Conservation (phyloP, 495 filamentous ascomycete species). For the Aspergillus panamensis region DNA sequence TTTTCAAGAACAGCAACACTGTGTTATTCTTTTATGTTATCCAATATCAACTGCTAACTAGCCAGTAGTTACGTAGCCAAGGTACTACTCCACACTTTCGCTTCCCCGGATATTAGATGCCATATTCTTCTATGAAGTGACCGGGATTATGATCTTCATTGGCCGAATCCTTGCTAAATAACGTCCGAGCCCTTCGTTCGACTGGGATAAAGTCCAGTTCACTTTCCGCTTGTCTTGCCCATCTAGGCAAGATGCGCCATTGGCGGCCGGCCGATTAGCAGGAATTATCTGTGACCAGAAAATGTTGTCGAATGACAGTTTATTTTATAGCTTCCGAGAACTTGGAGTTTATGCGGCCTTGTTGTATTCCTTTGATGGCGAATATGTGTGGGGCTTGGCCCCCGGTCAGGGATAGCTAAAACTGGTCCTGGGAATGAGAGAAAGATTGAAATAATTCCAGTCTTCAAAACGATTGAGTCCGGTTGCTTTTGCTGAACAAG, state of each 20-base stretch:
- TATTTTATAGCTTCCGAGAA: not conserved
- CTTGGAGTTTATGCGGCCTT: too few relatives aligned
- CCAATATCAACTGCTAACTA: not conserved
- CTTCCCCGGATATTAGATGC: slow-evolving; percentile 12
- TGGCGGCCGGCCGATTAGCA: not conserved
- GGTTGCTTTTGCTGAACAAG: too few relatives aligned
- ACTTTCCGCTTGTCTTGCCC: not conserved
- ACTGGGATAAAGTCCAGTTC: not conserved
- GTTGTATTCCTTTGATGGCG: too few relatives aligned
- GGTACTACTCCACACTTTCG: slow-evolving; percentile 13
- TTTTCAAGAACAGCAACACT: not conserved
- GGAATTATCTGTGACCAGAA: not conserved
- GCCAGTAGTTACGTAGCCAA: not conserved
- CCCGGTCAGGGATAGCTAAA: too few relatives aligned
- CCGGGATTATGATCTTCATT: not conserved
- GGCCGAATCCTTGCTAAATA: not conserved
- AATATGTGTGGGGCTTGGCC: too few relatives aligned
- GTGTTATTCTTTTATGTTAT: not conserved
- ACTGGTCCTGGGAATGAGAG: too few relatives aligned
- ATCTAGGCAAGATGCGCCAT: not conserved
- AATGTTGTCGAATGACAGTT: not conserved
- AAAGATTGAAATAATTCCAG: too few relatives aligned
- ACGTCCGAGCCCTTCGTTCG: not conserved
- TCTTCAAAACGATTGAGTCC: too few relatives aligned
- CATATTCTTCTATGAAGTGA: not conserved